phyloP scores from a whole-genome alignment of 441 rosid species.

The Jatropha multifida region DNA sequence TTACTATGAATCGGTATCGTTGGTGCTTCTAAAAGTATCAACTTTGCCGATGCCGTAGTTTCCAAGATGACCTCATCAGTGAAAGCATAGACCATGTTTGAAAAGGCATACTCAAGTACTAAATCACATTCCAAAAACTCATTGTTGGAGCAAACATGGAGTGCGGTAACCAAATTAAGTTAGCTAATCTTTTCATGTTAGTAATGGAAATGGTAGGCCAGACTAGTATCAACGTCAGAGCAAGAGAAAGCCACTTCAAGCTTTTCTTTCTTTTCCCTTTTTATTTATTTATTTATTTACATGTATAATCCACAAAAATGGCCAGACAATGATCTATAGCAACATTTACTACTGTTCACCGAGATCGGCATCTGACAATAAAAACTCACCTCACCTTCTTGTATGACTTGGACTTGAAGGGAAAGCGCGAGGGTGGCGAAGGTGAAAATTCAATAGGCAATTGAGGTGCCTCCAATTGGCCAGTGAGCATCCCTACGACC shows the following conservation, averaged over 20 bases:
- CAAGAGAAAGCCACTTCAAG: constrained; percentile 21
- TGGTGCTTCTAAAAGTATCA: not conserved
- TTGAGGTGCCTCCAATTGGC: constrained; percentile 52
- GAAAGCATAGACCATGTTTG: constrained; percentile 1
- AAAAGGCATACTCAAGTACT: constrained; percentile 20
- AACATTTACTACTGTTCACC: constrained; percentile 1
- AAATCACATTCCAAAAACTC: constrained; percentile 21
- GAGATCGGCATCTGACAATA: not conserved
- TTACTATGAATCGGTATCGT: not conserved
- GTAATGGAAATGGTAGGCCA: constrained; percentile 22
- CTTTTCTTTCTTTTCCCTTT: constrained; percentile 18
- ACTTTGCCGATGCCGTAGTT: constrained; percentile 5
- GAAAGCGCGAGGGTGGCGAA: constrained; percentile 63
- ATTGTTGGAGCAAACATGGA: constrained; percentile 8
- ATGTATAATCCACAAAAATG: constrained; percentile 26
- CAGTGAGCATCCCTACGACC: constrained; percentile 73
- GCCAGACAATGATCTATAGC: constrained; percentile 21
- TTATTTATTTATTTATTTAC: constrained; percentile 24
- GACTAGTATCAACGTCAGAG: constrained; percentile 16
- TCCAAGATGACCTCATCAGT: constrained; percentile 7
- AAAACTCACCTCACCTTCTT: constrained; percentile 49
- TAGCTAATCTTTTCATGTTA: constrained; percentile 9
- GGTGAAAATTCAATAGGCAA: constrained; percentile 80
- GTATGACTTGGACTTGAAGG: constrained; percentile 56
- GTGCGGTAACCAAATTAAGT: constrained; percentile 12